A percentile compares a stretch with the other conserved stretches of the same genome.
Conservation (phyloP, 2,329 filamentous ascomycete genomes). For the Akanthomyces dipterigenus region DNA sequence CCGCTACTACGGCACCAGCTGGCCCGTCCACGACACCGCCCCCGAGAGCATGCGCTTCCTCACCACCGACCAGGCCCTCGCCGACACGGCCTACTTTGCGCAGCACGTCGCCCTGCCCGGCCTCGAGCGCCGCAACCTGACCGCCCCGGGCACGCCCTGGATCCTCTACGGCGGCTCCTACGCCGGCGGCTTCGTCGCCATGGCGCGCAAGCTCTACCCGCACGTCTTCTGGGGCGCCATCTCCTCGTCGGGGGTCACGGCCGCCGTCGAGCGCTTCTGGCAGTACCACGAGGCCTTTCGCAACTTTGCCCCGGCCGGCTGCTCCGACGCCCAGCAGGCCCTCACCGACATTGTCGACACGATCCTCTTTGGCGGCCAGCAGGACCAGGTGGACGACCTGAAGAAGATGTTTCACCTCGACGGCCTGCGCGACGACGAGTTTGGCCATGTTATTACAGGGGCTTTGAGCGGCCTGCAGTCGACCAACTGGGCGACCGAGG, state of each 20-base stretch:
- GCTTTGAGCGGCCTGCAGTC: slow-evolving; percentile 40
- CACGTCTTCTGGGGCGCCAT: slow-evolving; percentile 74
- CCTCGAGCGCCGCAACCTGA: slow-evolving; percentile 60
- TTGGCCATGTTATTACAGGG: slow-evolving; percentile 34
- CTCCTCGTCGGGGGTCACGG: slow-evolving; percentile 71
- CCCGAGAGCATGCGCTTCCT: slow-evolving; percentile 71
- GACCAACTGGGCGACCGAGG: slow-evolving; percentile 47
- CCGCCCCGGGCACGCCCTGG: slow-evolving; percentile 58
- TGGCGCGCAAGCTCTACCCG: slow-evolving; percentile 70
- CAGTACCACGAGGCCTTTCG: slow-evolving; percentile 47
- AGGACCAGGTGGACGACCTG: slow-evolving; percentile 34
- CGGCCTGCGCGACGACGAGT: slow-evolving; percentile 28
- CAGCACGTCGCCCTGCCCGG: slow-evolving; percentile 64
- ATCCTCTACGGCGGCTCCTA: slow-evolving; percentile 82
- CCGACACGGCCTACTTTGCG: slow-evolving; percentile 77
- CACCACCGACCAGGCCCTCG: slow-evolving; percentile 74
- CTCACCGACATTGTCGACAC: slow-evolving; percentile 45
- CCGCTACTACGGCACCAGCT: slow-evolving; percentile 76
- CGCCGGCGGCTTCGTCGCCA: slow-evolving; percentile 71
- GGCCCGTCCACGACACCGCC: slow-evolving; percentile 58
- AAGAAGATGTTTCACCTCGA: slow-evolving; percentile 29
- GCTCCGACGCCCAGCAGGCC: slow-evolving; percentile 57
- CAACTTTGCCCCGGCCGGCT: slow-evolving; percentile 47
- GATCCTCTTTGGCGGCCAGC: slow-evolving; percentile 35
- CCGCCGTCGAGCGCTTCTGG: slow-evolving; percentile 74